phyloP scores from a whole-genome alignment of 441 rosid genomes.

The Brassica balearica region DNA sequence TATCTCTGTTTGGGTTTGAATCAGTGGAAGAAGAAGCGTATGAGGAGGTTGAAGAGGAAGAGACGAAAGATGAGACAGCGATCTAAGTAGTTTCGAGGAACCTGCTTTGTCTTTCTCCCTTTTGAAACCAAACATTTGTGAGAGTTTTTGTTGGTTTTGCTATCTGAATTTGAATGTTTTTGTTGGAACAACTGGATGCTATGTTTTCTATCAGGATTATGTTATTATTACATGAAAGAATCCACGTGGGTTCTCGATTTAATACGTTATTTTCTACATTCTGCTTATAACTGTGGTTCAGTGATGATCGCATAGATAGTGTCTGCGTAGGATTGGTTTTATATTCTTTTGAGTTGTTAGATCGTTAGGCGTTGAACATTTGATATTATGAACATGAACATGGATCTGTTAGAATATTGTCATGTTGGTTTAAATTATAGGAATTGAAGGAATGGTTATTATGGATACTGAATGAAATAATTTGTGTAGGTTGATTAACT shows the following conservation, averaged over 20 bases:
- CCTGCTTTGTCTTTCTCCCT: neutral
- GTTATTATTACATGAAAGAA: constrained; percentile 10
- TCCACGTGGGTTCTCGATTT: constrained; percentile 5
- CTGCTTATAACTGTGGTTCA: neutral
- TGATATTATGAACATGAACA: neutral
- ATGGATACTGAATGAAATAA: neutral
- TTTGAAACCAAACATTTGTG: constrained; percentile 13
- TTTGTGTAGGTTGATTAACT: neutral
- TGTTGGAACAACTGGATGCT: constrained; percentile 36
- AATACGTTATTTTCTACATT: neutral
- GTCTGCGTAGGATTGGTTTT: neutral
- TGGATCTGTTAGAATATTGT: neutral
- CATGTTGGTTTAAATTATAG: neutral
- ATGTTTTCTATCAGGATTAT: constrained; percentile 26
- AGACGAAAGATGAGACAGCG: constrained; percentile 56
- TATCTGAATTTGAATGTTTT: constrained; percentile 21
- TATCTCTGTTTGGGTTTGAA: constrained; percentile 1
- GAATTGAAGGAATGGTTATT: neutral
- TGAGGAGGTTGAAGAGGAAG: constrained; percentile 58
- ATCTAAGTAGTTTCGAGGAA: constrained; percentile 44
- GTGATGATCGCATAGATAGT: neutral
- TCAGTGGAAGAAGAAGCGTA: constrained; percentile 52
- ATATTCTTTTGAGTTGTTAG: neutral
- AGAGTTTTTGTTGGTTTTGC: constrained; percentile 37
- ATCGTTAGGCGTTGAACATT: neutral